Conservation (phyloP, 1,284 basidiomycete species). For the Leccinum subrobustum region DNA sequence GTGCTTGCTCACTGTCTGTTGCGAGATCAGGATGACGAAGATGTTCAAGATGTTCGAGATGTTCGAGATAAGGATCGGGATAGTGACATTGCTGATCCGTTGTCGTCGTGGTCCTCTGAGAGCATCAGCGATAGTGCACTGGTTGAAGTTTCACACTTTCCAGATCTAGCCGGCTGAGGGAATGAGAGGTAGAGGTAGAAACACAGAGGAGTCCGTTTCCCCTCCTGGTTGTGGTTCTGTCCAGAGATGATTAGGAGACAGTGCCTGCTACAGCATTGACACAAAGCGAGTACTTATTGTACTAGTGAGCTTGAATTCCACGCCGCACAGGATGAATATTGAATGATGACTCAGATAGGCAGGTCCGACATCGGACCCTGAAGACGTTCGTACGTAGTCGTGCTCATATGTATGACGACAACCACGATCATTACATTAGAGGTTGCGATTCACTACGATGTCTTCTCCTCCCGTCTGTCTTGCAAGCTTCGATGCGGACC, state of each 20-base stretch:
- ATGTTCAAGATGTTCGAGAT: background rate
- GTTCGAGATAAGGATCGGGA: too few species aligned
- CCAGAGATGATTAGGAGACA: background rate
- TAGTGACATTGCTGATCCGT: background rate
- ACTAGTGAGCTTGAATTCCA: background rate
- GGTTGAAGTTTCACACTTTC: too few species aligned
- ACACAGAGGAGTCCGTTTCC: background rate
- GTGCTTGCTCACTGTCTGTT: background rate
- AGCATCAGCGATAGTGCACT: too few species aligned
- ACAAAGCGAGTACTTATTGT: background rate
- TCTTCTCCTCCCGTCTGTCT: background rate
- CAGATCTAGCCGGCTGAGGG: background rate
- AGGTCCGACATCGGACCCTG: too few species aligned
- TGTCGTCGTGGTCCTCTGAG: background rate
- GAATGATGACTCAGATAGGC: too few species aligned
- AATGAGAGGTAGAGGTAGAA: background rate
- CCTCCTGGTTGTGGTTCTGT: too few species aligned
- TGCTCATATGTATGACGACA: background rate
- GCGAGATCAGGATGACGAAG: background rate
- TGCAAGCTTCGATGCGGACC: slow-evolving; percentile 20
- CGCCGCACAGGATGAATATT: too few species aligned
- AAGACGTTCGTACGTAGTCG: too few species aligned
- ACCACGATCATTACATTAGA: background rate
- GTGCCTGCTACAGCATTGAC: background rate
- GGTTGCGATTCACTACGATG: background rate